A percentile compares a stretch with the other conserved stretches of the same genome.
phyloP scores from a whole-genome alignment of 352 stramenopile genomes.

The Nothophytophthora sp. region DNA sequence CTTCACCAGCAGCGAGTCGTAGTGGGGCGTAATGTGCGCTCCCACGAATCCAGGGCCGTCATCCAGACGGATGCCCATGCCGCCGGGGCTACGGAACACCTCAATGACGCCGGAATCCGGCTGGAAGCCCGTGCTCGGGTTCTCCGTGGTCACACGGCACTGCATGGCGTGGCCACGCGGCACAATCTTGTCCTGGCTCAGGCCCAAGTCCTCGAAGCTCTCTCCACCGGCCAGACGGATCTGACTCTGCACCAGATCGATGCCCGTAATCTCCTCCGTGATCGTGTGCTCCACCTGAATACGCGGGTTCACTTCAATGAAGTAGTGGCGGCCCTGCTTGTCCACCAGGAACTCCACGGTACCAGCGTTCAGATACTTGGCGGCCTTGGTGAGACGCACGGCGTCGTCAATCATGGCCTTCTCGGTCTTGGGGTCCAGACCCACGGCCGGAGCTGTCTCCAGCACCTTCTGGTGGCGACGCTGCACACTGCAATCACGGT shows the following conservation, averaged over 20 bases:
- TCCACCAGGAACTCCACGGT: constrained; percentile 99
- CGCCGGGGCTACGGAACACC: constrained; percentile 95
- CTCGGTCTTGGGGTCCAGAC: constrained; percentile 90
- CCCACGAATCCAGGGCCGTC: constrained; percentile 97
- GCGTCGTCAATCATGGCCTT: constrained; percentile 99
- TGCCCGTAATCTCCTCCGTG: constrained; percentile 99
- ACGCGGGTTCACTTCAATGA: constrained; percentile 99
- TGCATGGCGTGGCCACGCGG: constrained; percentile 97
- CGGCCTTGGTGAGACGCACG: constrained; percentile 96
- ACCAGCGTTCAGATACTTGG: constrained; percentile 99
- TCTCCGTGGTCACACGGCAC: constrained; percentile 99
- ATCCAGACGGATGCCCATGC: constrained; percentile 95
- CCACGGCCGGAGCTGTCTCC: constrained; percentile 97
- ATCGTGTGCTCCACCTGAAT: constrained; percentile 99
- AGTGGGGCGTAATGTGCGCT: constrained; percentile 95
- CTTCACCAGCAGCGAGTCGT: constrained; percentile 96
- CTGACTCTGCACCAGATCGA: constrained; percentile 97
- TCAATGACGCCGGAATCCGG: constrained; percentile 97
- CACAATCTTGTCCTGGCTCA: constrained; percentile 68
- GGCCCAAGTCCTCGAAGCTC: constrained; percentile 97
- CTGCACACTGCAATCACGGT: constrained; percentile 96
- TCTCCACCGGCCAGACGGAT: constrained; percentile 97
- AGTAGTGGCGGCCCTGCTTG: constrained; percentile 97
- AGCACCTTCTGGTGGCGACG: constrained; percentile 99
- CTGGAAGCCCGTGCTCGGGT: constrained; percentile 99